Conservation (phyloP, 2,329 filamentous ascomycete genomes). For the Phoma sp. region DNA sequence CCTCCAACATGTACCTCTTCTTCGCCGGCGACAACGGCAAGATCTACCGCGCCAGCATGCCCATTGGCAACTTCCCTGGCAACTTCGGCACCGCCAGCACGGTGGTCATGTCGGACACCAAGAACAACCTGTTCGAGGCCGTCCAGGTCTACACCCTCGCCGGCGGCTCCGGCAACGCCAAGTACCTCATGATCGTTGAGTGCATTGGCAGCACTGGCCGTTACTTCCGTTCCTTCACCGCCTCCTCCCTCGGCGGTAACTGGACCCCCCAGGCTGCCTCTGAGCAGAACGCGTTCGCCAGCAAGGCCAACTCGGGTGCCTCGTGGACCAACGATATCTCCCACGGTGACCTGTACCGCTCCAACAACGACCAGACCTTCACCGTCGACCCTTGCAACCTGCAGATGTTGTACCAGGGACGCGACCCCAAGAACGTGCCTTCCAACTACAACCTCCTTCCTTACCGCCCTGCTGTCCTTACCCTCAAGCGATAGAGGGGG, state of each 20-base stretch:
- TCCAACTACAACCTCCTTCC: conserved; percentile 59
- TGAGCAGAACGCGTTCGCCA: conserved; percentile 68
- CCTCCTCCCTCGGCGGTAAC: conserved; percentile 59
- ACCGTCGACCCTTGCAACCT: conserved; percentile 69
- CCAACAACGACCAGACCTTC: conserved; percentile 65
- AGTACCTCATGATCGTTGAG: conserved; percentile 74
- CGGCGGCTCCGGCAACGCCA: conserved; percentile 42
- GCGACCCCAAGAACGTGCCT: conserved; percentile 44
- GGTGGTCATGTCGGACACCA: conserved; percentile 60
- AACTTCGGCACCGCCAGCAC: conserved; percentile 61
- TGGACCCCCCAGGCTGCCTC: conserved; percentile 65
- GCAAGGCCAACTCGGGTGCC: conserved; percentile 68
- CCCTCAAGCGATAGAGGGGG: conserved; percentile 43
- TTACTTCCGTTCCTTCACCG: conserved; percentile 72
- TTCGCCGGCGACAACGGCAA: conserved; percentile 71
- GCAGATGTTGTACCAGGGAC: conserved; percentile 69
- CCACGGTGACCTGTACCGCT: conserved; percentile 67
- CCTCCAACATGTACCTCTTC: conserved; percentile 69
- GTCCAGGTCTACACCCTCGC: conserved; percentile 69
- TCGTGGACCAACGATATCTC: conserved; percentile 72
- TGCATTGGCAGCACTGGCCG: conserved; percentile 63
- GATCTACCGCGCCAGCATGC: conserved; percentile 69
- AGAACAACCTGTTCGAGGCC: conserved; percentile 67
- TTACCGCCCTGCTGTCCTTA: conserved; percentile 63
- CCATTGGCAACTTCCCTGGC: conserved; percentile 66